Evolutionary conservation across 2,329 filamentous ascomycete genomes (phyloP), one percentile per base, ranked within the genome.

Genomic region (Microdochium bolleyi): DNA sequence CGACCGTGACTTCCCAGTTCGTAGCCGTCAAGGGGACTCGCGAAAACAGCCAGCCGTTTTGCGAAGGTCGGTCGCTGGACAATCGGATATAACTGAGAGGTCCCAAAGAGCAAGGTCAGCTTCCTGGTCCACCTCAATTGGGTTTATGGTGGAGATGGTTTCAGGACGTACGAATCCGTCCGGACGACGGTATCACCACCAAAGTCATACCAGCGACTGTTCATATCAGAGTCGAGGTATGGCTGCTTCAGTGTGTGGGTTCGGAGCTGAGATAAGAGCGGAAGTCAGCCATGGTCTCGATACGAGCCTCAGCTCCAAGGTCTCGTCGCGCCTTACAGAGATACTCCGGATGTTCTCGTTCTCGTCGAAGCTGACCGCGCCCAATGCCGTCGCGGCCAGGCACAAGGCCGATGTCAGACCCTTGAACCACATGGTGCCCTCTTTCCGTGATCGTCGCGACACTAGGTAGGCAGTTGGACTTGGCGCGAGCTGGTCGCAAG

Each of bases 141-240:
- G n/a, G n/a, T n/a, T n/a, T n/a, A n/a, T n/a, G 41, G 16, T 9
- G 34, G 44, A 24, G 34, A 32, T 48, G 11, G 44, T 10, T 48
- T 5, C 9, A 3, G 22, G 44, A 71, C 79, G 58, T 82, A 86
- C 83, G 79, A 79, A 67, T 86, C 83, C 58, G 83, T 84, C 62
- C 83, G 77, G 63, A 96, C 81, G 63, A 99, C 86, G 41, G 92
- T 90, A 74, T 96, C 91, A 67, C 92, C 94, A 67, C 94, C 94
- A 80, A 95, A 99, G 75, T 99, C 94, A 73, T 92, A 99, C 92
- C 94, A 99, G 68, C 94, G 87, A 75, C 89, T 96, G 75, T 95
- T 88, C 86, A 97, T 92, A 71, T 97, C 94, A 56, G 91, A 94
- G 74, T 99, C 94, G 62, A 99, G 84, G 73, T 96, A 99, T 57